phyloP scores from a whole-genome alignment of 2,329 filamentous ascomycete species.

The Curvularia hawaiiensis region DNA sequence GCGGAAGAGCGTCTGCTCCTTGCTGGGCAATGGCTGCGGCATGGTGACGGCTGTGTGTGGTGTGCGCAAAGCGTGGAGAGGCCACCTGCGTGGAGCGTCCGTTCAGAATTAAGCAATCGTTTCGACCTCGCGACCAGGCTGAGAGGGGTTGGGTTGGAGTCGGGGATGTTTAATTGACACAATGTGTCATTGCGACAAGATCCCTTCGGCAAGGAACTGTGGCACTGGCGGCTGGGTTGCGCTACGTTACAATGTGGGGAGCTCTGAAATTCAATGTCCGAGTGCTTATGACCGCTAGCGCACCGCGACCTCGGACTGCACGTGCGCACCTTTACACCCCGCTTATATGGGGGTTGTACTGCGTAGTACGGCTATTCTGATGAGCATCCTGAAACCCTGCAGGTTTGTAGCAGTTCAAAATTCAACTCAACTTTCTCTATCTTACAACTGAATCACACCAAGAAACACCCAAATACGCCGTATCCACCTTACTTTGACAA shows the following conservation, averaged over 20 bases:
- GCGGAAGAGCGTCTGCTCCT: constrained; percentile 93
- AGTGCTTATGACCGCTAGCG: constrained; percentile 31
- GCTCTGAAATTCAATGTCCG: constrained; percentile 39
- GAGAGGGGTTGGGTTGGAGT: not conserved
- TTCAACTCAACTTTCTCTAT: not conserved
- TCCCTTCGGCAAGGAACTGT: constrained; percentile 9
- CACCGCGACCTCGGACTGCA: constrained; percentile 16
- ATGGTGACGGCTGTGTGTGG: constrained; percentile 52
- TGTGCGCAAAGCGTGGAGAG: constrained; percentile 14
- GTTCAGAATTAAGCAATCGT: constrained; percentile 15
- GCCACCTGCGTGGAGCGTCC: constrained; percentile 20
- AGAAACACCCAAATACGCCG: not conserved
- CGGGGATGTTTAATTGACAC: constrained; percentile 12
- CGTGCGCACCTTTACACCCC: constrained; percentile 22
- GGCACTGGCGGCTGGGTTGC: constrained; percentile 18
- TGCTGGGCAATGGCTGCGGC: constrained; percentile 77
- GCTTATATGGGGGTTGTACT: not conserved
- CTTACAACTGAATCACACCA: not conserved
- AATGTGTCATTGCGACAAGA: constrained; percentile 19
- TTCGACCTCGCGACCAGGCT: constrained; percentile 6
- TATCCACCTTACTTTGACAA: constrained; percentile 16
- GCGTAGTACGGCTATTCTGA: not conserved
- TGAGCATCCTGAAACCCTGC: not conserved
- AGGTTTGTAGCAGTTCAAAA: not conserved
- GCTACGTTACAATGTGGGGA: constrained; percentile 38